phyloP scores from a whole-genome alignment of 768 basidiomycete species.

The Rubroboletus pulcherrimus region DNA sequence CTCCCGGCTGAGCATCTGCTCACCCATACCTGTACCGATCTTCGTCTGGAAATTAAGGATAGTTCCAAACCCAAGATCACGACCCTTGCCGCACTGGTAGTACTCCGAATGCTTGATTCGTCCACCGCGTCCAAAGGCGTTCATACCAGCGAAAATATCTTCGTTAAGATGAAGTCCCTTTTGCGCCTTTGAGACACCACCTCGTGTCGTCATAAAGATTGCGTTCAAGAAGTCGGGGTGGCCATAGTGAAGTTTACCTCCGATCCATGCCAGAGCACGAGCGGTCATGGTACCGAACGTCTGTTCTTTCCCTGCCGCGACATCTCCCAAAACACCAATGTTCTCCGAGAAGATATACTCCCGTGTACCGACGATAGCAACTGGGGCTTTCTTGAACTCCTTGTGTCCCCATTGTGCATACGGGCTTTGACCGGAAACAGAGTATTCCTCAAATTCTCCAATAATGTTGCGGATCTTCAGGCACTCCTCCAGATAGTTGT shows the following conservation, averaged over 20 bases:
- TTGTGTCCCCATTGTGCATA: conserved; percentile 96
- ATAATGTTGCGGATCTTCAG: conserved; percentile 97
- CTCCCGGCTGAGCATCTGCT: conserved; percentile 99
- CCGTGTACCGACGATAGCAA: conserved; percentile 96
- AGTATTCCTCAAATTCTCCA: conserved; percentile 96
- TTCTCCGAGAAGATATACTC: conserved; percentile 99
- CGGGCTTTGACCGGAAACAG: conserved; percentile 86
- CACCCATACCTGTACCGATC: conserved; percentile 99
- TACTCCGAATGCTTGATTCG: conserved; percentile 99
- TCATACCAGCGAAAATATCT: conserved; percentile 99
- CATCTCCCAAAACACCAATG: conserved; percentile 97
- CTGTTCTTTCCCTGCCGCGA: conserved; percentile 99
- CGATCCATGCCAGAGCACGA: conserved; percentile 92
- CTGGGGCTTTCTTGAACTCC: conserved; percentile 85
- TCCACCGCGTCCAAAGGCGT: conserved; percentile 95
- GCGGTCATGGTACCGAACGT: conserved; percentile 99
- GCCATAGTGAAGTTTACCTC: conserved; percentile 97
- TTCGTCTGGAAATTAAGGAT: conserved; percentile 99
- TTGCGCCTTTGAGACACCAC: conserved; percentile 98
- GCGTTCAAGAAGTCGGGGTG: conserved; percentile 99
- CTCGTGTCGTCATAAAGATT: conserved; percentile 97
- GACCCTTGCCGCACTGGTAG: conserved; percentile 98
- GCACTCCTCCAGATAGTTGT: conserved; percentile 99
- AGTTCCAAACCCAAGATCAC: conserved; percentile 98
- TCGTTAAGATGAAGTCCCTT: conserved; percentile 98